Conservation (phyloP, 345 rosid species). For the Populus ilicifolia region DNA sequence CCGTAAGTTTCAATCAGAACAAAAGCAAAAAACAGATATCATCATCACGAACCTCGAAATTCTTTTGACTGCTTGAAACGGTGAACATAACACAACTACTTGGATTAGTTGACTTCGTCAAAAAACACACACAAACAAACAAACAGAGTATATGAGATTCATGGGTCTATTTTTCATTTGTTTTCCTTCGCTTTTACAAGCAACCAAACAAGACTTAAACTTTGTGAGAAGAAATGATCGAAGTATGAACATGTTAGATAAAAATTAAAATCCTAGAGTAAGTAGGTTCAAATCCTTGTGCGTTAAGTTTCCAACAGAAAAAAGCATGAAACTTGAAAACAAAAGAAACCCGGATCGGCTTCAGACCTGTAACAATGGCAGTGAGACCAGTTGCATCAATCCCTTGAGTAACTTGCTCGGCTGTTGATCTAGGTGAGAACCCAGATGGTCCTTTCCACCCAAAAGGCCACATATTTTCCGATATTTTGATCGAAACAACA, state of each 20-base stretch:
- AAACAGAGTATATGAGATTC: not conserved
- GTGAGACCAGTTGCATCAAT: constrained; percentile 51
- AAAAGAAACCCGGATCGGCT: not conserved
- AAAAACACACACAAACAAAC: not conserved
- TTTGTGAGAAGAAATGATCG: not conserved
- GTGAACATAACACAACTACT: not conserved
- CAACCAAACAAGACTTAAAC: not conserved
- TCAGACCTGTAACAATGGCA: constrained; percentile 41
- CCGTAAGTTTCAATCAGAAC: no score
- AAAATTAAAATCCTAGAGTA: no score
- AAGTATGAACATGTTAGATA: no score
- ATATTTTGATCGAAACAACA: not conserved
- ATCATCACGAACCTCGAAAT: not conserved
- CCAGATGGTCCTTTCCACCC: constrained; percentile 39
- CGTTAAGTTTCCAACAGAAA: no score
- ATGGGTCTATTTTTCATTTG: not conserved
- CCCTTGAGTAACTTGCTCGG: constrained; percentile 43
- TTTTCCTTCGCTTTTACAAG: not conserved
- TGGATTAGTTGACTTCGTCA: not conserved
- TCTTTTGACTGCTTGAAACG: not conserved
- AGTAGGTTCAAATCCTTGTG: no score
- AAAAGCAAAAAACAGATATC: not conserved
- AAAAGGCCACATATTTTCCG: constrained; percentile 19
- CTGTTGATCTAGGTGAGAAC: constrained; percentile 40
- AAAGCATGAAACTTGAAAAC: not conserved